Evolutionary conservation across 768 basidiomycete species (phyloP), one percentile per base, ranked within the genome.

Genomic region (Leccinum sublutescens): DNA sequence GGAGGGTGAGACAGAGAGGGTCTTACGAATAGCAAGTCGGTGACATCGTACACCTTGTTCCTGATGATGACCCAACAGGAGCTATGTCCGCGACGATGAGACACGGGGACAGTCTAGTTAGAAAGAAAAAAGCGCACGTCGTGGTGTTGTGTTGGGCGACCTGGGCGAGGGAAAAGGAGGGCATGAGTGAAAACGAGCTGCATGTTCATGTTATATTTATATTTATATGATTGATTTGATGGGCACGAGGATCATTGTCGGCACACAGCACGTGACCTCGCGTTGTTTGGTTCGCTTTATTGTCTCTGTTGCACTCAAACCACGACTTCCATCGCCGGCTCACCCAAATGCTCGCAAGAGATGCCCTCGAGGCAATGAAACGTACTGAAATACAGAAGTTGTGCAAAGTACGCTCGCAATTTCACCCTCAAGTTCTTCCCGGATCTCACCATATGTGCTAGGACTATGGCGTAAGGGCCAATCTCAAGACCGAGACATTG

Each of bases 31-130:
- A 92, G 75, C 71, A 93, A 91, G 40, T 88, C 86, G 6, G 91
- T 91, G 55, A 92, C 88, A 75, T 93, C 90, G 75, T 93, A 93
- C n/a, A 93, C 91, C 55, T 82, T 78, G 72, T 87, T 83, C 53
- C 81, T 78, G 62, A 94, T 88, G 68, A 93, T 85, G 64, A 94
- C 85, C 92, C 92, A 94, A 68, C 91, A 92, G 17, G 87, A 88
- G 40, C 88, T 89, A 60, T n/a, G 19, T 6, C 43, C 49, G 43
- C n/a, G 45, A 43, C 31, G 51, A 27, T 64, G 60, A 51, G 52
- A 51, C 47, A 19, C 8, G 11, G 56, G n/a, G n/a, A 34, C 7
- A 34, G 12, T 7, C 11, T 19, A 45, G 43, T 21, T 45, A 45
- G 50, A 59, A 21, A 12, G 52, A 61, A 19, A 29, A 25, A 25